Percentiles rank a stretch among this genome's conserved stretches.
These are phyloP conservation scores for Pichia sorboxylosa DNA, from an alignment of 1,139 yeast genomes.

Conservation along the genomic window DNA sequence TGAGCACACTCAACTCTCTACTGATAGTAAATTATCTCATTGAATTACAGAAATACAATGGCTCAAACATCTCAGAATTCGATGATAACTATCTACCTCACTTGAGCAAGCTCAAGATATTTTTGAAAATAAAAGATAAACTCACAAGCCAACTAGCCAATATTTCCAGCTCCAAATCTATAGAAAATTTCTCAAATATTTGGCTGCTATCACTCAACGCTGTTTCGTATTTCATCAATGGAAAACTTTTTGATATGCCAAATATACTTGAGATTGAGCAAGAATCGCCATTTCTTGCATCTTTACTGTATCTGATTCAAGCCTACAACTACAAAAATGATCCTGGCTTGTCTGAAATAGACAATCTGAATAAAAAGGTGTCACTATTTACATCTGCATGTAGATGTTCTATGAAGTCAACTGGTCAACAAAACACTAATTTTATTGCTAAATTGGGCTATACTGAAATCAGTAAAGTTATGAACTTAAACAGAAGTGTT, in stretches of 20 bases:
- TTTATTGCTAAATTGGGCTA: conserved; percentile 14
- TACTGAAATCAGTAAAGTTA: conserved; percentile 11
- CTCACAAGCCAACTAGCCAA: too few relatives aligned
- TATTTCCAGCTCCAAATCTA: too few relatives aligned
- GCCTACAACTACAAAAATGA: conserved; percentile 11
- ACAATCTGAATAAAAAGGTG: conserved; percentile 12
- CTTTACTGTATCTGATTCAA: conserved; percentile 16
- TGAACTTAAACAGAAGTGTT: conserved; percentile 11
- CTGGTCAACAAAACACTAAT: conserved; percentile 9
- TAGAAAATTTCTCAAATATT: too few relatives aligned
- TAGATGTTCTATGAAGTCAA: conserved; percentile 10
- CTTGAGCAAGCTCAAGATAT: conserved; percentile 13
- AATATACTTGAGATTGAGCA: not conserved
- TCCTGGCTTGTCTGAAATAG: conserved; percentile 11
- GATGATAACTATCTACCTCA: conserved; percentile 12
- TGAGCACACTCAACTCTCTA: not conserved
- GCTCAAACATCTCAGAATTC: conserved; percentile 13
- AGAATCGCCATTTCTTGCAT: conserved; percentile 16
- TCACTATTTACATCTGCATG: conserved; percentile 13
- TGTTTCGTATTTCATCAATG: too few relatives aligned
- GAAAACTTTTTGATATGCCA: too few relatives aligned
- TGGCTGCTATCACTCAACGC: too few relatives aligned
- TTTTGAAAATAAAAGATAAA: conserved; percentile 13
- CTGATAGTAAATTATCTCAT: conserved; percentile 4
- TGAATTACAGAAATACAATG: conserved; percentile 2